Percentiles rank a stretch among this genome's conserved stretches.
Evolutionary conservation across 176 grass and related monocot genomes (phyloP).

Genomic region (Oryza officinalis): DNA sequence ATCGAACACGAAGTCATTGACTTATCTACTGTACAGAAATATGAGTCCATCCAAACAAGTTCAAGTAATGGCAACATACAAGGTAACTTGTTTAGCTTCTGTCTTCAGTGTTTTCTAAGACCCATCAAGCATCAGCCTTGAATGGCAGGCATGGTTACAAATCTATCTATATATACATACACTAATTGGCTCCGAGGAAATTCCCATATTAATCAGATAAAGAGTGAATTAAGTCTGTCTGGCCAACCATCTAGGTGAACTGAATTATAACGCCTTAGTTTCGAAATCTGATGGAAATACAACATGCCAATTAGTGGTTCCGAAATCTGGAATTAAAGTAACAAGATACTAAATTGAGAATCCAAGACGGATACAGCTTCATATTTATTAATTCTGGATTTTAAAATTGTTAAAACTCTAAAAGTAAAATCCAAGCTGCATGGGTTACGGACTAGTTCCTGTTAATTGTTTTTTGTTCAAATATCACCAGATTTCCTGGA

Average conservation of each 20-base stretch:
- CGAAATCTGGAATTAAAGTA: not conserved
- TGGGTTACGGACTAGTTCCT: not conserved
- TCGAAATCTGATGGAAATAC: no score
- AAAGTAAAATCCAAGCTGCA: no score
- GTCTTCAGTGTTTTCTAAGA: not conserved
- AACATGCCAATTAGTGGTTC: not conserved
- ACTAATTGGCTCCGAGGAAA: not conserved
- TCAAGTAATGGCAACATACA: conserved; percentile 14
- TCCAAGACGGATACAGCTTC: not conserved
- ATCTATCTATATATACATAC: not conserved
- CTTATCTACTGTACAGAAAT: conserved; percentile 16
- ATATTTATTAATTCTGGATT: not conserved
- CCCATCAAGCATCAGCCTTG: not conserved
- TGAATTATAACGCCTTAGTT: not conserved
- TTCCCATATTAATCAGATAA: not conserved
- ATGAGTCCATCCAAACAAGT: conserved; percentile 27
- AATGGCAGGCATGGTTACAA: not conserved
- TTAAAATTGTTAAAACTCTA: no score
- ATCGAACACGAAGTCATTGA: conserved; percentile 10
- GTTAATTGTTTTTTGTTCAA: not conserved
- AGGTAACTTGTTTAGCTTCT: conserved; percentile 37
- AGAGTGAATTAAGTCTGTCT: not conserved
- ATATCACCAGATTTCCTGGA: not conserved
- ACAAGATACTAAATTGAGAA: not conserved
- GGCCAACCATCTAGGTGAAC: not conserved